Base-by-base conservation (phyloP, 176 grass and related monocot genomes). In the Olyra latifolia region DNA sequence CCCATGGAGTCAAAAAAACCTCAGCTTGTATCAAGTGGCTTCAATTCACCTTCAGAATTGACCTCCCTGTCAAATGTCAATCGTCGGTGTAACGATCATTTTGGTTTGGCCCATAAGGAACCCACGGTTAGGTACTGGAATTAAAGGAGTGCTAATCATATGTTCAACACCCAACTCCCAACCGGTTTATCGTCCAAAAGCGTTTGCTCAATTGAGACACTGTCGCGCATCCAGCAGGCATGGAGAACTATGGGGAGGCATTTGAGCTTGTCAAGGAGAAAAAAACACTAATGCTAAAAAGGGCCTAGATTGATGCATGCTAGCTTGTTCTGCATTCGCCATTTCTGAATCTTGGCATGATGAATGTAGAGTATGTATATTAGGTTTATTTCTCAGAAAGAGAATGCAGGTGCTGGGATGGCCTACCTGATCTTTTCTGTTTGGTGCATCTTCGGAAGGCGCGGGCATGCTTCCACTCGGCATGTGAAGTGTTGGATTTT, bases 361-460 rank as follows among this genome's bases (percentile, higher is more conserved):
- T 16, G 46, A 16, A 1, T 19, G 16, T 5, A n/a, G n/a, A n/a
- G n/a, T n/a, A 49, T 49, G 0, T 49, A 17, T 0, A 47, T 14
- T n/a, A n/a, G n/a, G n/a, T n/a, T 17, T 4, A 35, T 50, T 56
- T 7, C 13, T 8, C 17, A 0, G 63, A 17, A 17, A 53, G 60
- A 66, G 45, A 25, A 67, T 4, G 23, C 23, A 7, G 42, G 41
- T 30, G 13, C 42, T 35, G 32, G 32, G 32, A 76, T 43, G 3
- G 23, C 11, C 29, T 56, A 89, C 86, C 88, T 81, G 66, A 72
- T 83, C 75, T 72, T 70, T 72, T 80, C 52, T 87, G 86, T 80
- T 74, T 27, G 76, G 90, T 67, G 47, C 49, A 76, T 30, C 85
- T 70, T 90, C 85, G 0, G 29, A 15, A 25, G 78, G 6, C 39